Percentiles rank a stretch among this genome's conserved stretches.
Evolutionary conservation across 768 basidiomycete genomes (phyloP).

Genomic region (Pleurotus pulmonarius): DNA sequence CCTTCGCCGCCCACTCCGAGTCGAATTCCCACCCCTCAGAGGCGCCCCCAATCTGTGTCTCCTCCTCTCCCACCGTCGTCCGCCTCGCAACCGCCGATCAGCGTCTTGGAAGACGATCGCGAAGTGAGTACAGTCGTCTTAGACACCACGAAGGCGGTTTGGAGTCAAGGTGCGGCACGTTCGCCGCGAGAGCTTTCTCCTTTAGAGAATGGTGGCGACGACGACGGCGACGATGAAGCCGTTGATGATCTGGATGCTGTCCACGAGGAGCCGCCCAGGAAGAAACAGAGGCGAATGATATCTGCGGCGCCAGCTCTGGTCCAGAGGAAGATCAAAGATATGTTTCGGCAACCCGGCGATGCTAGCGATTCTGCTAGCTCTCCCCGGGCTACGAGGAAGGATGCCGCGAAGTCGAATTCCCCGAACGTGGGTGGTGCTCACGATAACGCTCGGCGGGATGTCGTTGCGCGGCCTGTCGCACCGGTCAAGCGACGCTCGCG

Average conservation of each 20-base stretch:
- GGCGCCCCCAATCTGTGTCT: too few species aligned
- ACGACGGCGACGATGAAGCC: conserved; percentile 10
- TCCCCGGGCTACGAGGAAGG: too few species aligned
- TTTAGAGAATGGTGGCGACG: neutral
- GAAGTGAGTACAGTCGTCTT: conserved; percentile 31
- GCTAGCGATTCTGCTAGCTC: neutral
- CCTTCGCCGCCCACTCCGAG: too few species aligned
- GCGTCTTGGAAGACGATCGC: conserved; percentile 5
- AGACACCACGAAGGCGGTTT: conserved; percentile 48
- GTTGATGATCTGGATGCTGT: conserved; percentile 6
- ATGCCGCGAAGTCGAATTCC: too few species aligned
- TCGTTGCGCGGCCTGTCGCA: neutral
- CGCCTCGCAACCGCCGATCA: neutral
- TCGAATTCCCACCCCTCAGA: too few species aligned
- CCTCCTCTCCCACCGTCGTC: too few species aligned
- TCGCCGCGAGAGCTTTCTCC: neutral
- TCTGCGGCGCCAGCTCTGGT: neutral
- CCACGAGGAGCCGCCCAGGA: conserved; percentile 26
- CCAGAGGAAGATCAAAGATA: conserved; percentile 4
- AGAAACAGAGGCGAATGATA: conserved; percentile 26
- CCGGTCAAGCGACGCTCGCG: neutral
- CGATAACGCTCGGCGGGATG: neutral
- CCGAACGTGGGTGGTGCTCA: too few species aligned
- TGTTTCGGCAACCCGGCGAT: neutral
- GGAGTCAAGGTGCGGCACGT: conserved; percentile 19